Conservation (phyloP, 495 filamentous ascomycete genomes). For the Talaromyces proteolyticus region DNA sequence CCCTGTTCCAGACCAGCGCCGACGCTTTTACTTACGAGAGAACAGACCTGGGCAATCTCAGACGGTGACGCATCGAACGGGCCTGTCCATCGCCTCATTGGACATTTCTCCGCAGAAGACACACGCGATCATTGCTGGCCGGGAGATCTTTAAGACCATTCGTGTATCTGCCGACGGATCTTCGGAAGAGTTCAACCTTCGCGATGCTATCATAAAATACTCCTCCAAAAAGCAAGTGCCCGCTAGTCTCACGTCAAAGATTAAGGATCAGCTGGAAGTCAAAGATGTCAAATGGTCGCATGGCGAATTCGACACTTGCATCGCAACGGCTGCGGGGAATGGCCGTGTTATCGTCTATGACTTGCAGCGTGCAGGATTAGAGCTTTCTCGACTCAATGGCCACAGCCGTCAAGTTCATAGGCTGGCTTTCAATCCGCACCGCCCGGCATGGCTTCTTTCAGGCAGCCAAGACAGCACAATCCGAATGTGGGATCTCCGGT, state of each 20-base stretch:
- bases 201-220: slow-evolving; percentile 66
- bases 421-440: slow-evolving; percentile 82
- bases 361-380: slow-evolving; percentile 64
- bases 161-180: slow-evolving; percentile 62
- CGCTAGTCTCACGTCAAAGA: slow-evolving; percentile 42
- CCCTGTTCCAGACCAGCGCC: slow-evolving; percentile 6
- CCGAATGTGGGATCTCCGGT: slow-evolving; percentile 70
- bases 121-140: slow-evolving; percentile 73
- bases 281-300: slow-evolving; percentile 83
- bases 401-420: slow-evolving; percentile 89
- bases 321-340: slow-evolving; percentile 80
- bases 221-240: slow-evolving; percentile 53
- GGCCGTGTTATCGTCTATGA: slow-evolving; percentile 88
- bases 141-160: slow-evolving; percentile 80
- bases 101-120: slow-evolving; percentile 73
- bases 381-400: slow-evolving; percentile 73
- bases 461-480: slow-evolving; percentile 91
- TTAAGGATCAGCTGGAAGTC: slow-evolving; percentile 71
- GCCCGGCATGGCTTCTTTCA: slow-evolving; percentile 70
- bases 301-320: slow-evolving; percentile 54
- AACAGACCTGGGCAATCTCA: slow-evolving; percentile 61
- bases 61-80: slow-evolving; percentile 65
- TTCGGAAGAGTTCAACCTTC: slow-evolving; percentile 74
- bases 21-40: background rate
- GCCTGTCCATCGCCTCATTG: slow-evolving; percentile 65